Evolutionary conservation across 2,329 filamentous ascomycete genomes (phyloP), one percentile per base, ranked within the genome.

Genomic region (Fusarium chaquense): DNA sequence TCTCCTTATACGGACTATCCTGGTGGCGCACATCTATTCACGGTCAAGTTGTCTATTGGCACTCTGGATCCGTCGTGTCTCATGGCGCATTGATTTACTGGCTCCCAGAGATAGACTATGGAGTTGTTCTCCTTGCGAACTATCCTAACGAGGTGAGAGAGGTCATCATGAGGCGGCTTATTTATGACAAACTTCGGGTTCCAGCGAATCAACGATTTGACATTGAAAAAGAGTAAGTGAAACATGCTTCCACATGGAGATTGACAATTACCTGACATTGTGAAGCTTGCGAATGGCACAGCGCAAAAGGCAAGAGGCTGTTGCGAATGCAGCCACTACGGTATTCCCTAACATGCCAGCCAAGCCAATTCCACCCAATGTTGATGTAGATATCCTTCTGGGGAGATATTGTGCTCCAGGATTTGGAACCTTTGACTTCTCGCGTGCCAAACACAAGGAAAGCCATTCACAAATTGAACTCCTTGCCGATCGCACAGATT

Each of bases 371-470:
- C 44, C 33, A 16, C 16, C 54, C 2, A 22, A 22, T 6, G 12
- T 57, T 5, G 4, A 41, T 8, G 15, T 51, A 9, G 8, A 51
- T 5, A 26, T 3, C 3, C 59, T 78, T 22, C 68, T 73, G 3
- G 84, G 84, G 5, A 81, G 77, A 3, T 86, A 85, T 67, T 80
- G 74, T 62, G 78, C 85, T 55, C 78, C 79, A 3, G 83, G 78
- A 5, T 85, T 85, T 73, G 75, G 73, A 22, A 62, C 47, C 2
- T 50, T 79, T 13, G 58, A 66, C 1, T 59, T 79, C 20, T 22
- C 28, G 2, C 11, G 15, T 26, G 35, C 6, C 56, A 57, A 2
- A 62, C 61, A 12, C 59, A 69, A 10, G 24, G 13, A 36, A 32
- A 47, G 9, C 11, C 5, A 36, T n/a, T 18, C 6, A 12, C 18